Conservation (phyloP, 352 stramenopile genomes). For the Phytophthora pisi region DNA sequence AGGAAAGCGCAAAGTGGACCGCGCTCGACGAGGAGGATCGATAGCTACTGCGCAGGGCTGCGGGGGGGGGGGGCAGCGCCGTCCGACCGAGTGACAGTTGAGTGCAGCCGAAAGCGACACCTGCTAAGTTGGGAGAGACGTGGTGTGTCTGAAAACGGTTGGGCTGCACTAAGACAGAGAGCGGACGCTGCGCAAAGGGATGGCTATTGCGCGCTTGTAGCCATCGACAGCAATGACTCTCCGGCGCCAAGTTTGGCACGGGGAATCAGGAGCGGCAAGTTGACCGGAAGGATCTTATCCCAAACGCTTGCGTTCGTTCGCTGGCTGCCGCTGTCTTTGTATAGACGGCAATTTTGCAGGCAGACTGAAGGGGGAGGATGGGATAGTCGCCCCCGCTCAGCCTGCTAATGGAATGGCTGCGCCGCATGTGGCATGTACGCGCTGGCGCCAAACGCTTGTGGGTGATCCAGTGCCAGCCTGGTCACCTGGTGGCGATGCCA, state of each 20-base stretch:
- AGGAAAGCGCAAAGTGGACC: background rate
- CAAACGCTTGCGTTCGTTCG: background rate
- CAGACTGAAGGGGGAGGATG: background rate
- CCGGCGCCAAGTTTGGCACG: background rate
- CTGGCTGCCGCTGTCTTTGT: background rate
- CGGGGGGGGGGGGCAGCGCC: too few relatives aligned
- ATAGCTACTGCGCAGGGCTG: too few relatives aligned
- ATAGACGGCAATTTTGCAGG: background rate
- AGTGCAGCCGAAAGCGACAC: background rate
- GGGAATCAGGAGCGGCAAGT: background rate
- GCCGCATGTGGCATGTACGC: background rate
- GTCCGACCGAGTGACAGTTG: background rate
- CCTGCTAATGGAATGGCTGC: background rate
- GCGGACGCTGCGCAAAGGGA: background rate
- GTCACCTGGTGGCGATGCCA: background rate
- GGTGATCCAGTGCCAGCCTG: background rate
- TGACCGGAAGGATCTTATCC: background rate
- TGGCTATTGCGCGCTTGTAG: too few relatives aligned
- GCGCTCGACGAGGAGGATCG: too few relatives aligned
- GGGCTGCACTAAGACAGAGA: background rate
- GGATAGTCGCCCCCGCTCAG: slow-evolving; percentile 1
- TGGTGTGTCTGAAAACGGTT: slow-evolving; percentile 1
- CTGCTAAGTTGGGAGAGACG: slow-evolving; percentile 4
- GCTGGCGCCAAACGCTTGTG: background rate
- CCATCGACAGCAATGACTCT: too few relatives aligned